Evolutionary conservation across 2,329 filamentous ascomycete genomes (phyloP).

Genomic region (Cordyceps javanica): DNA sequence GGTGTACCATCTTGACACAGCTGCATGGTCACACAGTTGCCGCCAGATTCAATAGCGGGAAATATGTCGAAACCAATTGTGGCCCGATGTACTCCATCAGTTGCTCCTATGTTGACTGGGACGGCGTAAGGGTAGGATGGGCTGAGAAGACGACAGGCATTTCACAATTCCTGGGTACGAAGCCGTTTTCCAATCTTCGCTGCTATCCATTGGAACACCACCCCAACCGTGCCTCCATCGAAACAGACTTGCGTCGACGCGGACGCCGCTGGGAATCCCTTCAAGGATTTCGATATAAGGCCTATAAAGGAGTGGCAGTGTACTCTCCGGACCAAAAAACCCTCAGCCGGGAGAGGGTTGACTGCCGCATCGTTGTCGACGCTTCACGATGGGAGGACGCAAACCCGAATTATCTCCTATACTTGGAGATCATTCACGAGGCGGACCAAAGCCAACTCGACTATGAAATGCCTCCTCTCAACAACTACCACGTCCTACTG

Average conservation of each 20-base stretch:
- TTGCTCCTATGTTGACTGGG: constrained; percentile 77
- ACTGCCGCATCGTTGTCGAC: constrained; percentile 76
- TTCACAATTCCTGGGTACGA: constrained; percentile 67
- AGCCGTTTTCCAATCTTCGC: constrained; percentile 71
- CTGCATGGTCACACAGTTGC: constrained; percentile 73
- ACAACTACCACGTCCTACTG: constrained; percentile 76
- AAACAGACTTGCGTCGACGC: constrained; percentile 63
- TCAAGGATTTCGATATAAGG: constrained; percentile 76
- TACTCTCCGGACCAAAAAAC: constrained; percentile 56
- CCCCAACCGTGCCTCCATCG: constrained; percentile 60
- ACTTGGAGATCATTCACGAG: constrained; percentile 59
- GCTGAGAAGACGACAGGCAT: constrained; percentile 66
- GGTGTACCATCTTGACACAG: constrained; percentile 68
- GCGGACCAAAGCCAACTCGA: constrained; percentile 36
- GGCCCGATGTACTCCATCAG: constrained; percentile 73
- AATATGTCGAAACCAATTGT: constrained; percentile 61
- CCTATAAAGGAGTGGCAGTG: constrained; percentile 73
- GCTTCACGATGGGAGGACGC: constrained; percentile 74
- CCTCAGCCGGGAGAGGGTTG: constrained; percentile 44
- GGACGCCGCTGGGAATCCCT: constrained; percentile 79
- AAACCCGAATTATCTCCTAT: constrained; percentile 79
- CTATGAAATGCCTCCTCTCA: constrained; percentile 51
- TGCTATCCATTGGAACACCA: constrained; percentile 79
- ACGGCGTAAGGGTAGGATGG: constrained; percentile 78
- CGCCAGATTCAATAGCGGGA: constrained; percentile 75